phyloP scores from a whole-genome alignment of 2,329 filamentous ascomycete genomes.

The Aspergillus alliaceus region DNA sequence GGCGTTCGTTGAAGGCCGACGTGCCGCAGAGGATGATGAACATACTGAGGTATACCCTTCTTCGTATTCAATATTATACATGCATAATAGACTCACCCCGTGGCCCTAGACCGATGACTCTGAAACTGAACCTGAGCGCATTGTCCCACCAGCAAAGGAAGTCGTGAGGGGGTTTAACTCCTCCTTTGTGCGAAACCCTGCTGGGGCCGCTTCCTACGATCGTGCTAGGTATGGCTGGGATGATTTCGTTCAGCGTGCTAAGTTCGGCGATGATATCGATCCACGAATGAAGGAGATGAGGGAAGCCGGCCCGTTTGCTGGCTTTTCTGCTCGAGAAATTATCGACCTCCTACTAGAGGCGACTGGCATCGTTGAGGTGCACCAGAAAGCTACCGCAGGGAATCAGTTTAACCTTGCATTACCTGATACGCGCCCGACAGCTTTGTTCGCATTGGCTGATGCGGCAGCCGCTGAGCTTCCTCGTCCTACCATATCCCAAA shows the following conservation, averaged over 20 bases:
- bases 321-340: slow-evolving; percentile 24
- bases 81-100: slow-evolving; percentile 10
- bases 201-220: slow-evolving; percentile 36
- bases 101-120: slow-evolving; percentile 30
- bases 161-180: slow-evolving; percentile 38
- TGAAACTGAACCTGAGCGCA: slow-evolving; percentile 28
- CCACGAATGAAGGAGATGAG: slow-evolving; percentile 41
- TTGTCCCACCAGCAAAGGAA: slow-evolving; percentile 24
- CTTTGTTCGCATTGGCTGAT: slow-evolving; percentile 38
- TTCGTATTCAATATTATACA: not conserved
- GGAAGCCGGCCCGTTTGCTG: slow-evolving; percentile 24
- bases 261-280: slow-evolving; percentile 38
- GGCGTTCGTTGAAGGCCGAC: slow-evolving; percentile 39
- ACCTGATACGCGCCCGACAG: slow-evolving; percentile 22
- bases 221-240: slow-evolving; percentile 40
- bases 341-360: slow-evolving; percentile 31
- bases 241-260: slow-evolving; percentile 41
- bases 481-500: slow-evolving; percentile 39
- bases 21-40: slow-evolving; percentile 42
- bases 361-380: slow-evolving; percentile 22
- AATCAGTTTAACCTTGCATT: slow-evolving; percentile 9
- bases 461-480: slow-evolving; percentile 32
- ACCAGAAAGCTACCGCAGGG: slow-evolving; percentile 2
- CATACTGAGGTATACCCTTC: slow-evolving; percentile 36
- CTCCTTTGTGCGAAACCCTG: slow-evolving; percentile 32